Evolutionary conservation across 108 stramenopile genomes (phyloP).

Genomic region (Licmophora abbreviata): DNA sequence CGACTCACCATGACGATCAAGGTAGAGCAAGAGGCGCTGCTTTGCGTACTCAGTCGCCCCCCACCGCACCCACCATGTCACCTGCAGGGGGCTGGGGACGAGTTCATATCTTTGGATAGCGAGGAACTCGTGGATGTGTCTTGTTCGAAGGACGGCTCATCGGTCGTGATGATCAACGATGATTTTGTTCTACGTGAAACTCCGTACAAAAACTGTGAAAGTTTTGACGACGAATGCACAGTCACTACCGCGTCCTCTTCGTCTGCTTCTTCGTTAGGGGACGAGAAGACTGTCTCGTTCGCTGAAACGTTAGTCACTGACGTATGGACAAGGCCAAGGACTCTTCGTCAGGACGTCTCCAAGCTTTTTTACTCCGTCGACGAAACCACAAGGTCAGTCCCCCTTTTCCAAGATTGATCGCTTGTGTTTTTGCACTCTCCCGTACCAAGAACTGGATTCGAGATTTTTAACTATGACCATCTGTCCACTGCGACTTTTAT

Average conservation of each 20-base stretch:
- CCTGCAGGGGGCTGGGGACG: slow-evolving; percentile 5
- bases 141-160: not conserved
- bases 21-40: slow-evolving; percentile 63
- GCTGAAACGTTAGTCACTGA: slow-evolving; percentile 58
- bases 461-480: slow-evolving; percentile 12
- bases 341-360: slow-evolving; percentile 31
- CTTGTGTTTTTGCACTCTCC: slow-evolving; percentile 5
- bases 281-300: slow-evolving; percentile 57
- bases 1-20: slow-evolving; percentile 64
- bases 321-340: slow-evolving; percentile 54
- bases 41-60: slow-evolving; percentile 25
- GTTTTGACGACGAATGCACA: slow-evolving; percentile 33
- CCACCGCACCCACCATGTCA: slow-evolving; percentile 22
- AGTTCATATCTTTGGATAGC: not conserved
- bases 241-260: slow-evolving; percentile 40
- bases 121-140: slow-evolving; percentile 1
- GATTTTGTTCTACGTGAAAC: slow-evolving; percentile 7
- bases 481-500: not conserved
- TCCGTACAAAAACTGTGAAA: slow-evolving; percentile 14
- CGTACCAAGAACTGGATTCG: slow-evolving; percentile 8
- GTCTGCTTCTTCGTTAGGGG: slow-evolving; percentile 14
- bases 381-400: slow-evolving; percentile 49
- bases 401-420: slow-evolving; percentile 3
- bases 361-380: slow-evolving; percentile 53
- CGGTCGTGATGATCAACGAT: slow-evolving; percentile 14